These are phyloP conservation scores for Lodderomyces theae DNA, from an alignment of 1,139 yeast species.

Conservation along the genomic window DNA sequence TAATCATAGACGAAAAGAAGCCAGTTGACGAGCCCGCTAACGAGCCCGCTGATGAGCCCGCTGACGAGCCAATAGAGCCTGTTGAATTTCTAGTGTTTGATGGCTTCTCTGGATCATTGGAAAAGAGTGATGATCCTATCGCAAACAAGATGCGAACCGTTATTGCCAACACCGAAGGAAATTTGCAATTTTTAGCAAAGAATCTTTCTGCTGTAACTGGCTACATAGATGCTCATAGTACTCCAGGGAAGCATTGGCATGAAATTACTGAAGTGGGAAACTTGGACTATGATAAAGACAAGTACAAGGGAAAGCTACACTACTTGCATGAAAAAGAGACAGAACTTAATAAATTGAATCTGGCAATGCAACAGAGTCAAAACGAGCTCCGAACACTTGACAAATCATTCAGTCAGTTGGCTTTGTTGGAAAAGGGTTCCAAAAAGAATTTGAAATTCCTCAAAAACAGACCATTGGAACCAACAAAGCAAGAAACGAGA, in stretches of 20 bases:
- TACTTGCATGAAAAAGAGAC: conserved; percentile 3
- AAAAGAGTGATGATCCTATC: conserved; percentile 7
- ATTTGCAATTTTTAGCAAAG: conserved; percentile 15
- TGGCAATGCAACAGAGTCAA: conserved; percentile 14
- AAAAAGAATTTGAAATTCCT: conserved; percentile 9
- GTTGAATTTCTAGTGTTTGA: conserved; percentile 14
- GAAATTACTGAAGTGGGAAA: conserved; percentile 5
- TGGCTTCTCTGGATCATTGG: conserved; percentile 11
- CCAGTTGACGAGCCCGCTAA: conserved; percentile 3
- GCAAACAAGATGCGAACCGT: conserved; percentile 17
- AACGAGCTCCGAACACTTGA: conserved; percentile 17
- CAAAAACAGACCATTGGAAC: conserved; percentile 23
- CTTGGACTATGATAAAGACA: conserved; percentile 2
- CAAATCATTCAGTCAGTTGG: conserved; percentile 19
- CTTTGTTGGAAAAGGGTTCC: conserved; percentile 12
- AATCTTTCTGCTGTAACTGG: conserved; percentile 15
- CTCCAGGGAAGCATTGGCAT: conserved; percentile 3
- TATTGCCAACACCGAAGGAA: conserved; percentile 20
- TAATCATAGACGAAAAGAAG: conserved; percentile 5
- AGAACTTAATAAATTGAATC: conserved; percentile 7
- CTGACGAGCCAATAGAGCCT: conserved; percentile 7
- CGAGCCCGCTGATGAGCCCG: conserved; percentile 2
- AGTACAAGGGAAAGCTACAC: conserved; percentile 1
- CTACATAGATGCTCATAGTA: conserved; percentile 13
- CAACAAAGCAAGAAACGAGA: conserved; percentile 20